These are phyloP conservation scores for Chlamydomonas reinhardtii DNA, from an alignment of 163 green algal species.

Conservation along the genomic window DNA sequence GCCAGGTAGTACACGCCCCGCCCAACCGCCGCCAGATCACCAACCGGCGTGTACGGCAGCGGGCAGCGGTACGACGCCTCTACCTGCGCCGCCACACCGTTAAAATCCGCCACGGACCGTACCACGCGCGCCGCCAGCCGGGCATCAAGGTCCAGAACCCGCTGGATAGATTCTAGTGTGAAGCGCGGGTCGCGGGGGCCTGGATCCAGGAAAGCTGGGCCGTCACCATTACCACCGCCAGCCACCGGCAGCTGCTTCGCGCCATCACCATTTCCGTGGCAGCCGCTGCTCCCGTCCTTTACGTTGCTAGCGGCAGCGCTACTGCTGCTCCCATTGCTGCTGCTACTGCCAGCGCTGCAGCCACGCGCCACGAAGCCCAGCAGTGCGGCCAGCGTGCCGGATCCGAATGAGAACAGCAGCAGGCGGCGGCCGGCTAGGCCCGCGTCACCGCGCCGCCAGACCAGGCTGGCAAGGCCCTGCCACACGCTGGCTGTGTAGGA, in stretches of 20 bases:
- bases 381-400: slow-evolving; percentile 73
- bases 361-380: slow-evolving; percentile 67
- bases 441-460: slow-evolving; percentile 19
- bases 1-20: slow-evolving; percentile 15
- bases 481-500: slow-evolving; percentile 89
- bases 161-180: slow-evolving; percentile 21
- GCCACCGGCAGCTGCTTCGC: background rate
- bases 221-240: background rate
- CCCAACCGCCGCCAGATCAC: slow-evolving; percentile 3
- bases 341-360: background rate
- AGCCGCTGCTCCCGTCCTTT: background rate
- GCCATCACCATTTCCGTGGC: background rate
- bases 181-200: slow-evolving; percentile 14
- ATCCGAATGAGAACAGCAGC: slow-evolving; percentile 89
- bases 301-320: background rate
- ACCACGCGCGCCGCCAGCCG: background rate
- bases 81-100: slow-evolving; percentile 18
- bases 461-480: slow-evolving; percentile 75
- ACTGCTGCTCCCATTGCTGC: background rate
- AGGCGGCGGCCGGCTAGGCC: slow-evolving; percentile 72
- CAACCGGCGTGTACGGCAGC: slow-evolving; percentile 12
- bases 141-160: background rate
- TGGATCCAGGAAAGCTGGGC: background rate
- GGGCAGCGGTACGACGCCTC: slow-evolving; percentile 16
- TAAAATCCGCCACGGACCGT: background rate